Conservation (phyloP, 345 rosid species). For the Nasturtium officinale region DNA sequence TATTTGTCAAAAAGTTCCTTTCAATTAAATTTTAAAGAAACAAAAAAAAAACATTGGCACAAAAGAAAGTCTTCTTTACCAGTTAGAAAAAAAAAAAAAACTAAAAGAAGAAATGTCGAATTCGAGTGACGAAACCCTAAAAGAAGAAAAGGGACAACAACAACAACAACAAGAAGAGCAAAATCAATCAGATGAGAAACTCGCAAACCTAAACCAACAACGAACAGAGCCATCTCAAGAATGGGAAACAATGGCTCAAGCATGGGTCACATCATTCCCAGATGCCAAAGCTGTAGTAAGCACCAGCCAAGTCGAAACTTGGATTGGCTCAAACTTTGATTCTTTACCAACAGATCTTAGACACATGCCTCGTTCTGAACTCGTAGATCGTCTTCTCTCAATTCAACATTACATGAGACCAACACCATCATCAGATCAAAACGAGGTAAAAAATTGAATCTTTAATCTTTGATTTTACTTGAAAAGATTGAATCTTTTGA, state of each 20-base stretch:
- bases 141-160: conserved; percentile 7
- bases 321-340: conserved; percentile 75
- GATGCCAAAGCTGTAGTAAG: conserved; percentile 81
- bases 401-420: conserved; percentile 74
- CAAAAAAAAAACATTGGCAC: no score
- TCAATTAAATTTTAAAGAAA: no score
- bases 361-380: conserved; percentile 74
- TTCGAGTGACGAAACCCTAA: conserved; percentile 45
- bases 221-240: conserved; percentile 66
- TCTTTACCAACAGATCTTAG: conserved; percentile 76
- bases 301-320: conserved; percentile 68
- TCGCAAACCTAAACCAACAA: conserved; percentile 7
- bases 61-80: no score
- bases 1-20: no score
- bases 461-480: no score
- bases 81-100: not conserved
- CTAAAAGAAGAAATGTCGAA: conserved; percentile 35
- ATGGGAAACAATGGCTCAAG: conserved; percentile 91
- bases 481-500: no score
- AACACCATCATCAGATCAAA: conserved; percentile 54
- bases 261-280: conserved; percentile 84
- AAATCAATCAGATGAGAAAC: conserved; percentile 3
- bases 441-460: conserved; percentile 12
- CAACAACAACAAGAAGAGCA: not conserved
- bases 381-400: conserved; percentile 79